Percentiles rank a stretch among this genome's conserved stretches.
Evolutionary conservation across 768 basidiomycete species (phyloP).

Genomic region (Auriscalpium vulgare): DNA sequence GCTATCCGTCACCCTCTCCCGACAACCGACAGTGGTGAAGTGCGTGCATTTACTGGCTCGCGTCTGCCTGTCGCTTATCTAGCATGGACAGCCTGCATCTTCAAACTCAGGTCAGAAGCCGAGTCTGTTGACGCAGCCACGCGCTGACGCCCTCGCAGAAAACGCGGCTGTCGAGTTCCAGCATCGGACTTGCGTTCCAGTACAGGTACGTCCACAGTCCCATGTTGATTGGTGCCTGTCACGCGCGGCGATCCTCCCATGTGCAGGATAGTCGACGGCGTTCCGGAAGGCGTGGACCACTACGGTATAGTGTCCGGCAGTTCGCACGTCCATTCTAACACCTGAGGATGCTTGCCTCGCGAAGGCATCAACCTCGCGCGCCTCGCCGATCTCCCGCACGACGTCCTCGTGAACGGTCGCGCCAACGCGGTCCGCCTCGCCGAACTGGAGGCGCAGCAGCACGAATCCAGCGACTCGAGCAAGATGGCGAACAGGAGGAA

Average conservation of each 20-base stretch:
- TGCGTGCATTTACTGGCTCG: slow-evolving; percentile 27
- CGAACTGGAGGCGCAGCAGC: slow-evolving; percentile 45
- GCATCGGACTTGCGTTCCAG: slow-evolving; percentile 65
- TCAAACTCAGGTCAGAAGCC: slow-evolving; percentile 55
- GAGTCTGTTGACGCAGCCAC: too few species aligned
- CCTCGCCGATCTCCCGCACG: slow-evolving; percentile 74
- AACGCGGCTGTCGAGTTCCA: slow-evolving; percentile 42
- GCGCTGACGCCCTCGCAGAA: slow-evolving; percentile 29
- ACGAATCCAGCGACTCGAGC: slow-evolving; percentile 55
- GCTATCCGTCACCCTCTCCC: slow-evolving; percentile 65
- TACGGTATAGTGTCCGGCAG: slow-evolving; percentile 44
- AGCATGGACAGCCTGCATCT: slow-evolving; percentile 58
- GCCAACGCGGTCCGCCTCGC: slow-evolving; percentile 53
- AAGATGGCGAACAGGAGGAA: slow-evolving; percentile 56
- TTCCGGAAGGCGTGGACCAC: slow-evolving; percentile 51
- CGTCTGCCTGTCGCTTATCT: not conserved
- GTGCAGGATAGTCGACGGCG: slow-evolving; percentile 69
- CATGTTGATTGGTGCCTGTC: not conserved
- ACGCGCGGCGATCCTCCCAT: not conserved
- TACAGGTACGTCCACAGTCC: slow-evolving; percentile 47
- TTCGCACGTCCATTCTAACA: too few species aligned
- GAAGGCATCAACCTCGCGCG: slow-evolving; percentile 84
- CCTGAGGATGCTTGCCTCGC: not conserved
- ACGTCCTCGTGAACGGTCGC: slow-evolving; percentile 57
- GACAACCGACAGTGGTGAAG: slow-evolving; percentile 77